Conservation (phyloP, 257 asterid species). For the Jasminum sambac region DNA sequence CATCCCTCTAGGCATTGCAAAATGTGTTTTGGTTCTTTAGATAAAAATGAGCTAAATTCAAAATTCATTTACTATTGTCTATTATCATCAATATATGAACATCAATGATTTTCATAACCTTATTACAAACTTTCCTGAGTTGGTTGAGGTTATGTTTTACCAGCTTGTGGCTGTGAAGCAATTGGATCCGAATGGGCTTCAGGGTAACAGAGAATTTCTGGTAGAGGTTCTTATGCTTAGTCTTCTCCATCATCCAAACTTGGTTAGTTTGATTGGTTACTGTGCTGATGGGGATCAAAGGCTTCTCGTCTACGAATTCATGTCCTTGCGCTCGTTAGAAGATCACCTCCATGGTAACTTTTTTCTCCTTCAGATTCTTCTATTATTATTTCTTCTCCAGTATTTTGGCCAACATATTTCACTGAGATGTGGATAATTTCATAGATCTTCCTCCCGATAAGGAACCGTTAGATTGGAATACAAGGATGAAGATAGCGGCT, state of each 20-base stretch:
- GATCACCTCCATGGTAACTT: constrained; percentile 56
- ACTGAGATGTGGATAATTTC: constrained; percentile 2
- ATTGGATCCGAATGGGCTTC: constrained; percentile 60
- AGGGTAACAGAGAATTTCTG: constrained; percentile 59
- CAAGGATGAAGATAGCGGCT: constrained; percentile 63
- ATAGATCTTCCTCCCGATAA: constrained; percentile 55
- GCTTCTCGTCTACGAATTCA: constrained; percentile 62
- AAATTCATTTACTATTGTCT: neutral
- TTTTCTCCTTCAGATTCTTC: constrained; percentile 1
- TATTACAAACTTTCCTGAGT: neutral
- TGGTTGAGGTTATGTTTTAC: constrained; percentile 2
- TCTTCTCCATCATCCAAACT: constrained; percentile 55
- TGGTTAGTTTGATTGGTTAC: constrained; percentile 55
- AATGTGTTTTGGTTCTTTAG: neutral
- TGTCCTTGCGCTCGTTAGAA: constrained; percentile 57
- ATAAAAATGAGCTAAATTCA: neutral
- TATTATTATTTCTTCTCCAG: neutral
- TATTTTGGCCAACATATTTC: neutral
- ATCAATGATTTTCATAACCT: neutral
- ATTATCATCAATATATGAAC: neutral
- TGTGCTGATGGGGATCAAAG: constrained; percentile 69
- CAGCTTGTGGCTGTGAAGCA: constrained; percentile 63
- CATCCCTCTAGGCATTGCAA: neutral
- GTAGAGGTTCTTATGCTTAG: constrained; percentile 65
- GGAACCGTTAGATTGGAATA: constrained; percentile 60